Base-by-base conservation (phyloP, 139 green algal genomes). In the Axilococcus clingmanii region DNA sequence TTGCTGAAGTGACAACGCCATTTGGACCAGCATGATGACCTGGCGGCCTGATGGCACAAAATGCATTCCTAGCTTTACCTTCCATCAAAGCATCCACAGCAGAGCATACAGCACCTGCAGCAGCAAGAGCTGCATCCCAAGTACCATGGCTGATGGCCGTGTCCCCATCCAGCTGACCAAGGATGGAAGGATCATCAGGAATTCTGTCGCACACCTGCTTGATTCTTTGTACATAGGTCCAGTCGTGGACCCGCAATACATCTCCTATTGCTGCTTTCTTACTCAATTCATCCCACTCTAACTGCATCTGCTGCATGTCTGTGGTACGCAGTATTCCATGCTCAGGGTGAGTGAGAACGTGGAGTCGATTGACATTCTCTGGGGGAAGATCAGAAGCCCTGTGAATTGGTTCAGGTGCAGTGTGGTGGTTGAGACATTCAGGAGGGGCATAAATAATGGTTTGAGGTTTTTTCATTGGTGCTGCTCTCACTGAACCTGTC, bases 1-100 rank as follows among this genome's bases (percentile, higher is more conserved):
- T 66, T 5, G 30, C 37, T 20, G 53, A 60, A 44, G 58, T 55
- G 15, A 91, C 81, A 16, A 81, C 67, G 17, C 87, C 87, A 3
- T 51, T 45, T 5, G 82, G 82, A 0, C 84, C 84, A 0, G 85
- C 80, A 57, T 96, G 87, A 68, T 96, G 87, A 24, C 87, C 87
- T 0, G 89, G 89, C 1, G 89, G 89, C 0, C 89, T 63, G 25
- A 95, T 80, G 3, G 79, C 81, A 63, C 84, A 94, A 52, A 95
- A 96, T 23, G 76, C 87, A 50, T 85, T 89, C 48, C 64, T 55
- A 15, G 60, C 82, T 48, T 55, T 40, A n/a, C 68, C 68, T 1
- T 23, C 11, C 37, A 93, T 48, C 9, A 93, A 69, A 4, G 49
- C 49, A 37, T 91, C 82, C 14, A 94, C 71, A 4, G 85, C 85